Percentiles rank a stretch among this genome's conserved stretches.
Conservation (phyloP, 2,329 filamentous ascomycete species). For the Ophiostoma ips region DNA sequence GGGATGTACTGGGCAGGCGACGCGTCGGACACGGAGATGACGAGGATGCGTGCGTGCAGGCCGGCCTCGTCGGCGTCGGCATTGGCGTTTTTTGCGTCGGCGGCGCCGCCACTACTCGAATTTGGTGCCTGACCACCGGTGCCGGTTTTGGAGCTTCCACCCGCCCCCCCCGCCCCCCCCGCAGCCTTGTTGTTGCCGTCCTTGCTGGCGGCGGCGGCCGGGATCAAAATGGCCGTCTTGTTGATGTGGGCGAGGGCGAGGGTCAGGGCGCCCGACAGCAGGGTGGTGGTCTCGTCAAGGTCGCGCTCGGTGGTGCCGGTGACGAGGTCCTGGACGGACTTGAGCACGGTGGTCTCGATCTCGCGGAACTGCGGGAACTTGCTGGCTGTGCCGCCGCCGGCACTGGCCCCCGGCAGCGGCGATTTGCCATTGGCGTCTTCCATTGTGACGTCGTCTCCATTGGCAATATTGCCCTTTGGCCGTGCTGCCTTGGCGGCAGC, state of each 20-base stretch:
- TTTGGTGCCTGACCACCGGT: constrained; percentile 22
- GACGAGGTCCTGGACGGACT: constrained; percentile 62
- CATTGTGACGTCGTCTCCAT: constrained; percentile 31
- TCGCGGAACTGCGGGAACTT: constrained; percentile 88
- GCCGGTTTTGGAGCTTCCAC: background rate
- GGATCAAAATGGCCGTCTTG: constrained; percentile 37
- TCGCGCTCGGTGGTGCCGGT: constrained; percentile 49
- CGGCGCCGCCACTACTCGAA: constrained; percentile 13
- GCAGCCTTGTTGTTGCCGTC: too few species aligned
- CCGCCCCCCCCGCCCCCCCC: constrained; percentile 22
- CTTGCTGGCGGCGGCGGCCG: constrained; percentile 7
- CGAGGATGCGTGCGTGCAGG: constrained; percentile 70
- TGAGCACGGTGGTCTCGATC: constrained; percentile 68
- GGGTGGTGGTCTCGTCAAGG: constrained; percentile 63
- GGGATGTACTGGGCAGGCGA: constrained; percentile 90
- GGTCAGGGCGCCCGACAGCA: constrained; percentile 82
- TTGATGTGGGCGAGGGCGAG: constrained; percentile 84
- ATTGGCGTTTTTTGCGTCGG: background rate
- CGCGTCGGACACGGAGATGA: constrained; percentile 74
- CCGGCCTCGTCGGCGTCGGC: constrained; percentile 23
- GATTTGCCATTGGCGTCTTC: constrained; percentile 20
- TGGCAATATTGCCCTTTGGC: background rate
- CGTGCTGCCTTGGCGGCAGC: background rate
- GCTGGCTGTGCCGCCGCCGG: constrained; percentile 43
- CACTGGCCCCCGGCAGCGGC: constrained; percentile 14